These are phyloP conservation scores for Coemansia reversa DNA, from an alignment of 192 early-diverging fungal species.

Conservation along the genomic window DNA sequence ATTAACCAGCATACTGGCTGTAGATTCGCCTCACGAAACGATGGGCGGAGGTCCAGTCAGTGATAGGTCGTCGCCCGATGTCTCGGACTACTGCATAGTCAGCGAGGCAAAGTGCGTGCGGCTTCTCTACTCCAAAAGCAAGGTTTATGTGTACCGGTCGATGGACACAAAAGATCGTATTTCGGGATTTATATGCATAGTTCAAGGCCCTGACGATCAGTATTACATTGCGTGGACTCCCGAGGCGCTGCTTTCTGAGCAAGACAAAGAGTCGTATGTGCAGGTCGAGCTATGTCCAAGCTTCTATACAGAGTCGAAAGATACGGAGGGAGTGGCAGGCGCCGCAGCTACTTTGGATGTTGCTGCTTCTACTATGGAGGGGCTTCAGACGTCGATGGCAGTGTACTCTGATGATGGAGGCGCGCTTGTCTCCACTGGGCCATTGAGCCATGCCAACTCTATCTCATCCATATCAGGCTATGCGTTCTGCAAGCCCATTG, in stretches of 20 bases:
- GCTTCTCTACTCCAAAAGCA: slow-evolving; percentile 68
- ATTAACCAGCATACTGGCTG: neutral
- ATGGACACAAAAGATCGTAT: slow-evolving; percentile 61
- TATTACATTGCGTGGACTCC: slow-evolving; percentile 73
- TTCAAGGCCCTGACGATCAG: slow-evolving; percentile 59
- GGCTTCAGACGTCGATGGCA: slow-evolving; percentile 29
- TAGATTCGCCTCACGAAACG: neutral
- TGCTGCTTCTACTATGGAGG: slow-evolving; percentile 4
- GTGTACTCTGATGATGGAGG: slow-evolving; percentile 35
- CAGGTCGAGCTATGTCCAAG: slow-evolving; percentile 60
- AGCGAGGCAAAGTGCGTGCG: slow-evolving; percentile 47
- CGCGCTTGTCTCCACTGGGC: slow-evolving; percentile 44
- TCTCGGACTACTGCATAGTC: slow-evolving; percentile 55
- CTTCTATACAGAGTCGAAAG: slow-evolving; percentile 14
- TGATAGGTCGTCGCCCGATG: slow-evolving; percentile 34
- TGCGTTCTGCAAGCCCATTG: slow-evolving; percentile 61
- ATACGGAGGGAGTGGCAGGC: neutral
- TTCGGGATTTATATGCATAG: slow-evolving; percentile 65
- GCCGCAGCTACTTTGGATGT: neutral
- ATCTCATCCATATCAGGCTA: slow-evolving; percentile 55
- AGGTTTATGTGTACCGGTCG: slow-evolving; percentile 71
- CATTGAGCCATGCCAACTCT: slow-evolving; percentile 35
- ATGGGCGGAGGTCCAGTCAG: slow-evolving; percentile 54
- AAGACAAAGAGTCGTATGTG: slow-evolving; percentile 61
- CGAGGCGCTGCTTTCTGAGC: slow-evolving; percentile 59